Percentiles rank a stretch among this genome's conserved stretches.
Evolutionary conservation across 2,329 filamentous ascomycete species (phyloP).

Genomic region (Cercospora berteroae): DNA sequence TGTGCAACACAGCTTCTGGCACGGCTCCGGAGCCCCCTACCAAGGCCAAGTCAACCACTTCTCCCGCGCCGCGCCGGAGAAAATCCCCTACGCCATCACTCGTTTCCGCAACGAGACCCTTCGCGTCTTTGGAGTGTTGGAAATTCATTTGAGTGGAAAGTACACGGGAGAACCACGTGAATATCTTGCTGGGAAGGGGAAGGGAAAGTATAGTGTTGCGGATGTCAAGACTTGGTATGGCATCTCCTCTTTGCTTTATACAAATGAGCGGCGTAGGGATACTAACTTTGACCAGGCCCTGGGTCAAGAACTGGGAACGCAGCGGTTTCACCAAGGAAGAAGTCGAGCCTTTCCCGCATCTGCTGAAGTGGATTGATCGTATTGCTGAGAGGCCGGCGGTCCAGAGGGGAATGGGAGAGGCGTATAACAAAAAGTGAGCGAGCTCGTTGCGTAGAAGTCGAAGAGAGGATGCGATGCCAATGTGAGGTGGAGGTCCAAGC

Average conservation of each 20-base stretch:
- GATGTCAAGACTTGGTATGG: slow-evolving; percentile 54
- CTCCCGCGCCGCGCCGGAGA: slow-evolving; percentile 45
- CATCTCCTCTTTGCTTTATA: neutral
- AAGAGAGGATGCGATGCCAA: neutral
- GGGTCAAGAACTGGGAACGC: slow-evolving; percentile 49
- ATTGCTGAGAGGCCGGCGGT: slow-evolving; percentile 52
- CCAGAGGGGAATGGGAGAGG: slow-evolving; percentile 46
- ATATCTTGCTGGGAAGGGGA: slow-evolving; percentile 54
- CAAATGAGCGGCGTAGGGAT: too few species aligned
- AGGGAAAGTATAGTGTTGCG: slow-evolving; percentile 55
- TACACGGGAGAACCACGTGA: slow-evolving; percentile 51
- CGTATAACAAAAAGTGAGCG: slow-evolving; percentile 33
- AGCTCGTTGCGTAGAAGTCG: neutral
- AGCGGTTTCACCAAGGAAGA: slow-evolving; percentile 49
- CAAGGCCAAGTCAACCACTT: slow-evolving; percentile 50
- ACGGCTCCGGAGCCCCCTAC: slow-evolving; percentile 44
- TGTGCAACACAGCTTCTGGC: too few species aligned
- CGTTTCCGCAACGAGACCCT: slow-evolving; percentile 54
- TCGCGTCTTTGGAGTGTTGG: slow-evolving; percentile 56
- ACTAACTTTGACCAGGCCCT: too few species aligned
- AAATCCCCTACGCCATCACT: slow-evolving; percentile 51
- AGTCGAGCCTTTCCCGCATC: slow-evolving; percentile 50
- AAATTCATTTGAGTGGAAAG: slow-evolving; percentile 54
- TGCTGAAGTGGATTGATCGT: slow-evolving; percentile 55
- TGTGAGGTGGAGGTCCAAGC: neutral